These are phyloP conservation scores for Hawksworthiomyces lignivorus DNA, from an alignment of 2,329 filamentous ascomycete species.

Conservation along the genomic window DNA sequence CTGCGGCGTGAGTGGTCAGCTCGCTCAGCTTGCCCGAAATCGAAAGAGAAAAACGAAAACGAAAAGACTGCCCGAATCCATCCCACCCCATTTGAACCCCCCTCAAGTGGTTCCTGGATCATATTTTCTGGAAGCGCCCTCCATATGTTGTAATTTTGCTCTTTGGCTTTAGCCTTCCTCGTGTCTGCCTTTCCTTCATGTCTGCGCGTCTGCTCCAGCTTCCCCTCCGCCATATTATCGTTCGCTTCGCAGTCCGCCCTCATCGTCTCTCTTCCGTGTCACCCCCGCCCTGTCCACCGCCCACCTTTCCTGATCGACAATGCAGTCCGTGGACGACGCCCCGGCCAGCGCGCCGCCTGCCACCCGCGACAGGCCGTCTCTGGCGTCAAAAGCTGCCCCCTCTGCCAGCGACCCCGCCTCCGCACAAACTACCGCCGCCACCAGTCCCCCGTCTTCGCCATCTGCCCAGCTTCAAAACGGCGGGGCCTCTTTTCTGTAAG, in stretches of 20 bases:
- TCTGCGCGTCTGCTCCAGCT: not conserved
- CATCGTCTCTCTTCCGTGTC: too few species aligned
- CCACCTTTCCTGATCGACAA: not conserved
- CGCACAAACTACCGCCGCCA: not conserved
- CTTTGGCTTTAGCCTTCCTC: too few species aligned
- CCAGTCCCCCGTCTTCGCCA: not conserved
- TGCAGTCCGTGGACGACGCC: not conserved
- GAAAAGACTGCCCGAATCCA: too few species aligned
- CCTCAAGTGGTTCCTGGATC: too few species aligned
- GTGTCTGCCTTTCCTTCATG: not conserved
- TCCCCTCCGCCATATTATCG: not conserved
- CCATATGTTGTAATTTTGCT: too few species aligned
- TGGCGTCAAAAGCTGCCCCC: not conserved
- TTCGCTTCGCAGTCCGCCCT: too few species aligned
- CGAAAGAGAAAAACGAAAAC: not conserved
- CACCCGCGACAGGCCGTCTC: not conserved
- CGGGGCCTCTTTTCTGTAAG: not conserved
- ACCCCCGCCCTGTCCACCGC: too few species aligned
- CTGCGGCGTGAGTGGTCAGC: not conserved
- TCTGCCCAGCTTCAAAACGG: conserved; percentile 2
- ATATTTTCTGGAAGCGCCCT: too few species aligned
- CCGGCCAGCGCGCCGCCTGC: conserved; percentile 2
- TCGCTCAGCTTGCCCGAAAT: not conserved
- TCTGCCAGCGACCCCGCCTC: conserved; percentile 4
- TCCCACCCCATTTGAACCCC: too few species aligned